Base-by-base conservation (phyloP, 192 early-diverging fungal species). In the Backusella psychrophila region DNA sequence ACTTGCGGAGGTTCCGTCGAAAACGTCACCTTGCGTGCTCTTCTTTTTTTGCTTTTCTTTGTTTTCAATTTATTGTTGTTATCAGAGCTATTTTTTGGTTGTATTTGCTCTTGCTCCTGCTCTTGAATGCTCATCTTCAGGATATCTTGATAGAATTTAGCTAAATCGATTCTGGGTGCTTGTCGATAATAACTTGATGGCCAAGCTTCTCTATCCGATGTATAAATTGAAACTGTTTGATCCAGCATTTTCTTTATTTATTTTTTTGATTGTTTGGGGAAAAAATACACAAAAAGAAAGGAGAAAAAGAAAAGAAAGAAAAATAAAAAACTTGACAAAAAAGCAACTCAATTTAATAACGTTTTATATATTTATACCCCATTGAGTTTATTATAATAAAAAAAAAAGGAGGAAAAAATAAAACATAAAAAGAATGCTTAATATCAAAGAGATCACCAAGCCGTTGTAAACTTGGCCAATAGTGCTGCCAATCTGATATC, bases 101-200 rank as follows among this genome's bases (percentile, higher is more conserved):
- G 19, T 23, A 21, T 33, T 66, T 66, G 66, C 12, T 66, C 31
- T 7, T 66, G 65, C 11, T 66, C 31, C 1, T 66, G 33, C 35
- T 29, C 66, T 66, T 66, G 31, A 15, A 17, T 17, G 6, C 53
- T 74, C n/a, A n/a, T 34, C 9, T 39, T 34, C 9, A 74, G 8
- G 0, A 74, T 63, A 38, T 74, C 56, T 19, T 29, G 49, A 74
- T 65, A 74, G 11, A 65, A 74, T 63, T 74, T 53, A 19, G 49
- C 72, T 41, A 74, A 56, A 74, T 74, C 53, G 19, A 74, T 74
- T 33, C 72, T 52, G 17, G 33, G 49, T 21, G 72, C 31, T 21
- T 38, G 34, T 17, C 56, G 15, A 29, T 56, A 52, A 74, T 74
- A 74, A 36, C 49, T 59, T 33, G 49, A 59, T 26, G 72, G 72